Evolutionary conservation across 805 yeast genomes (phyloP), one percentile per base, ranked within the genome.

Genomic region (Yamadazyma akitaensis): DNA sequence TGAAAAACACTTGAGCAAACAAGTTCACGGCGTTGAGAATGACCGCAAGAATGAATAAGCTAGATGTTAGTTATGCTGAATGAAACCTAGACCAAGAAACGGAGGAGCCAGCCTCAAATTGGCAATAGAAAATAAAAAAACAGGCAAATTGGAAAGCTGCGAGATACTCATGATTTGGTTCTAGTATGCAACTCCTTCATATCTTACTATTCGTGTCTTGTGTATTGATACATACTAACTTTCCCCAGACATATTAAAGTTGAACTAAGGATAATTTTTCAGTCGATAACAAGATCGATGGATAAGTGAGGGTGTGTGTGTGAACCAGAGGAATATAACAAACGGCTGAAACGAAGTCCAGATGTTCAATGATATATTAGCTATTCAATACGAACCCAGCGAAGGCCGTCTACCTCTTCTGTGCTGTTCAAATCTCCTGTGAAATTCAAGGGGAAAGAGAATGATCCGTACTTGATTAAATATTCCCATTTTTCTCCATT

Each of bases 1-100:
- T 89, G 79, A 91, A 91, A 68, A 87, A 94, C 47, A 91, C 97
- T 73, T 91, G 97, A 34, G 87, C 75, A 63, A 92, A 90, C 70
- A 92, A 76, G 76, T 87, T 89, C 57, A 86, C 80, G 49, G 96
- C 94, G 69, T 92, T 92, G 53, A 85, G 76, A 49, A 91, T 63
- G 37, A 91, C 96, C 9, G 96, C 88, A 56, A 81, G 72, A 51
- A 85, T 83, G 64, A 84, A 85, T 55, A 83, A 73, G 72, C 84
- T 75, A 45, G 13, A 16, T 34, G 50, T 49, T 51, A 51, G 54
- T 51, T 16, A 28, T 28, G 32, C 32, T 28, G 32, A 13, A 28
- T 13, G 32, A 28, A 5, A 28, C 5, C 32, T 12, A 28, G n/a
- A 28, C 32, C 10, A 5, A 3, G 10, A 28, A 11, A 5, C 9